Evolutionary conservation across 345 rosid species (phyloP), one percentile per base, ranked within the genome.

Genomic region (Eucalyptus polybractea): DNA sequence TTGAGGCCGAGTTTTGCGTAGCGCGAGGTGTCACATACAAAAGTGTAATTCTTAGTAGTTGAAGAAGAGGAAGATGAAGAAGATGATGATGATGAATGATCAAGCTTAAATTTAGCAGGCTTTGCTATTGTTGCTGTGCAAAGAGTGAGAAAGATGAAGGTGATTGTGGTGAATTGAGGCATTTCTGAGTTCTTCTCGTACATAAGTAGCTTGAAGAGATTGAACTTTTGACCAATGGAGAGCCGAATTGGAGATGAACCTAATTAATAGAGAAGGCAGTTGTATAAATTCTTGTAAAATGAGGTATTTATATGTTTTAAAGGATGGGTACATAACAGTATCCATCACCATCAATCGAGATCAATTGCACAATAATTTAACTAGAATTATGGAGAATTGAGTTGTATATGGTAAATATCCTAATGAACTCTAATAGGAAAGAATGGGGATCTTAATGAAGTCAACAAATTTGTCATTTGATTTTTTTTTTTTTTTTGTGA

Each of bases 21-120:
- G 81, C 92, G 87, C 14, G 87, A 44, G 19, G 91, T 89, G 51
- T 91, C 91, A 50, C 95, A 93, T 4, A 92, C 91, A 37, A 54
- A 13, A 25, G 92, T 89, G 91, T 88, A 89, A 40, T 88, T 90
- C 17, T 6, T 21, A 5, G 5, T 7, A 14, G 24, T 25, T 15
- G 60, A 86, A 50, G 87, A 47, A 49, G 33, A 3, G 53, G 44
- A 56, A 40, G 25, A 15, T 2, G 7, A 19, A 6, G 80, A 53
- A 0, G 24, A 31, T 4, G 80, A 67, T 29, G 19, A 13, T 29
- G 72, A n/a, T 62, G 33, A 29, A 29, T n/a, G 76, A 33, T n/a
- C 40, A 65, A 7, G 17, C 76, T 33, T 65, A 65, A 65, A n/a
- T 31, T 67, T 67, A 67, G 42, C 15, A 31, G 80, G 80, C 42